Base-by-base conservation (phyloP, 352 stramenopile genomes). In the Phytophthora litchii region DNA sequence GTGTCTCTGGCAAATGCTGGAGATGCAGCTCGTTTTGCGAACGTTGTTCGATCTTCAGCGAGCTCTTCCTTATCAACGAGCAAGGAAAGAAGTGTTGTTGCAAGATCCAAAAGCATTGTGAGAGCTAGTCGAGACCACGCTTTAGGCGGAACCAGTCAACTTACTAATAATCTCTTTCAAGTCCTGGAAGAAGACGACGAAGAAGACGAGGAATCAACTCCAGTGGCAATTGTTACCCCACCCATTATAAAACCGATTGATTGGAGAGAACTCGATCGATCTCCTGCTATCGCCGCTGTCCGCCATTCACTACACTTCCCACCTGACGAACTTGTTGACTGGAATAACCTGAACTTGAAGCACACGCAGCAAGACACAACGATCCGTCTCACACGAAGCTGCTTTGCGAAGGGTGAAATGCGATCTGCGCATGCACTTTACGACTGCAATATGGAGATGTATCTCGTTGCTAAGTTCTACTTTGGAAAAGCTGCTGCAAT, bases 401-500 rank as follows among this genome's bases (percentile, higher is more conserved):
- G 59, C 13, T 83, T 83, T 60, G 60, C 64, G 0, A 73, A 63
- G 14, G 70, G 74, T 3, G 60, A 57, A 1, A 78, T 80, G 64
- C 62, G 74, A 16, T 64, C 64, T 11, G 65, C 67, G 1, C 67
- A 78, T 40, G 69, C 52, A 0, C 61, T 81, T 65, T 64, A 66
- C 19, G 72, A 78, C 41, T 61, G 55, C 35, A 78, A 60, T 8
- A 67, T 74, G 50, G 19, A 38, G 0, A 66, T 63, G 40, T 46
- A 52, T 12, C 59, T 78, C 14, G 64, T 83, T 0, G 74, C 64
- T 2, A 83, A 83, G 27, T 54, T 75, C 11, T 78, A 80, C 50
- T 70, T 71, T 31, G 63, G 60, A 1, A 57, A 62, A 32, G 54
- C 63, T 58, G 53, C 57, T 14, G 12, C 21, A 13, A 49, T 17